Evolutionary conservation across 768 basidiomycete genomes (phyloP).

Genomic region (Stropharia rugosoannulata): DNA sequence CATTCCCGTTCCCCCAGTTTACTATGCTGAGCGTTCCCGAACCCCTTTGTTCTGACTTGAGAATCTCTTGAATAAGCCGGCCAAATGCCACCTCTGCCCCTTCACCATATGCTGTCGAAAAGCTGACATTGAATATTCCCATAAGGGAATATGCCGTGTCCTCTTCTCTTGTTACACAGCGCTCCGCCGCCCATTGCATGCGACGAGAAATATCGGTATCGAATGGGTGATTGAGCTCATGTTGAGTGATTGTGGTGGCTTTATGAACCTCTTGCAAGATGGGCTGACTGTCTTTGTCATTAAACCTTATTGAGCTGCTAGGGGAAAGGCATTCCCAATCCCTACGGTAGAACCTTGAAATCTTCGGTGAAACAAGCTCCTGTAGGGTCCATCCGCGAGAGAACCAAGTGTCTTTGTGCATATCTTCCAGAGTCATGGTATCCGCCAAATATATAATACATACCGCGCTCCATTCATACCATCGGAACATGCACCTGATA

Average conservation of each 20-base stretch:
- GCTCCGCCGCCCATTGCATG: conserved; percentile 2
- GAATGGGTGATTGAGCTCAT: neutral
- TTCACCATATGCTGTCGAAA: conserved; percentile 3
- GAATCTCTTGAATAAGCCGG: neutral
- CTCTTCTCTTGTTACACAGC: neutral
- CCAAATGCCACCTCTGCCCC: neutral
- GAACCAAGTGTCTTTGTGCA: neutral
- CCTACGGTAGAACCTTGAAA: neutral
- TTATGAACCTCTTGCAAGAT: neutral
- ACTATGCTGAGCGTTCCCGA: neutral
- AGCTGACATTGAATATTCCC: conserved; percentile 2
- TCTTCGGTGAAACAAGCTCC: neutral
- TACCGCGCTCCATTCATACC: neutral
- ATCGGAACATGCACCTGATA: conserved; percentile 4
- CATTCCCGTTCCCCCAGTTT: neutral
- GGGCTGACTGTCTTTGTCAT: neutral
- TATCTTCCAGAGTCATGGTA: neutral
- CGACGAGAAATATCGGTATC: neutral
- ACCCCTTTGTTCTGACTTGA: neutral
- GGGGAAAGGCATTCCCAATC: conserved; percentile 1
- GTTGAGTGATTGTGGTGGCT: neutral
- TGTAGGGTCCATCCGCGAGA: conserved; percentile 1
- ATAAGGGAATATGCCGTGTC: conserved; percentile 2
- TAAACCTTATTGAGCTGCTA: neutral
- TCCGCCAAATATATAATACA: conserved; percentile 4